These are phyloP conservation scores for Camelina sativa DNA, from an alignment of 345 rosid species.

Conservation along the genomic window DNA sequence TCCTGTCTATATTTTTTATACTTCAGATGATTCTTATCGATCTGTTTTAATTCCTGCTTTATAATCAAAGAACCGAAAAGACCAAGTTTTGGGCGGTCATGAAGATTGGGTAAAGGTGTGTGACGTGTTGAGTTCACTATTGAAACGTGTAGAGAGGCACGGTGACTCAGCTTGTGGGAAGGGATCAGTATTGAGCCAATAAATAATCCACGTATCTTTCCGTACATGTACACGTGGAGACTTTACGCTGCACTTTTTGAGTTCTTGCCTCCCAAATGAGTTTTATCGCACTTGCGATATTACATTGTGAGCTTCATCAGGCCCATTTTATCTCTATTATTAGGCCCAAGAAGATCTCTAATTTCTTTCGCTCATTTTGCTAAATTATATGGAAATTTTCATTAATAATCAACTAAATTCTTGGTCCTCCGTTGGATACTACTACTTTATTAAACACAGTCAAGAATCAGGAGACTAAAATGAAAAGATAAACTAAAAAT, in stretches of 20 bases:
- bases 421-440: background rate
- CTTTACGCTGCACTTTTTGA: background rate
- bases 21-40: constrained; percentile 25
- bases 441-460: background rate
- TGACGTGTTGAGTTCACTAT: constrained; percentile 44
- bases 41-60: constrained; percentile 17
- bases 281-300: background rate
- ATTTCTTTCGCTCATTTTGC: background rate
- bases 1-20: no score
- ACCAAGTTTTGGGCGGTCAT: constrained; percentile 11
- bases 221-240: constrained; percentile 34
- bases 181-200: constrained; percentile 14
- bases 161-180: constrained; percentile 34
- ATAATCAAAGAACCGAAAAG: constrained; percentile 24
- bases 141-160: constrained; percentile 43
- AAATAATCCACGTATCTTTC: constrained; percentile 27
- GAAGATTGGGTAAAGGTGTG: constrained; percentile 21
- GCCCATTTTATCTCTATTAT: no score
- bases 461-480: constrained; percentile 28
- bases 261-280: no score
- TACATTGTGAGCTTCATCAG: no score
- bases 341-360: background rate
- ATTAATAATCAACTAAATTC: background rate
- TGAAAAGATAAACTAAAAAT: constrained; percentile 14
- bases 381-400: background rate